These are phyloP conservation scores for Yamadazyma mexicana DNA, from an alignment of 1,139 yeast genomes.

Conservation along the genomic window DNA sequence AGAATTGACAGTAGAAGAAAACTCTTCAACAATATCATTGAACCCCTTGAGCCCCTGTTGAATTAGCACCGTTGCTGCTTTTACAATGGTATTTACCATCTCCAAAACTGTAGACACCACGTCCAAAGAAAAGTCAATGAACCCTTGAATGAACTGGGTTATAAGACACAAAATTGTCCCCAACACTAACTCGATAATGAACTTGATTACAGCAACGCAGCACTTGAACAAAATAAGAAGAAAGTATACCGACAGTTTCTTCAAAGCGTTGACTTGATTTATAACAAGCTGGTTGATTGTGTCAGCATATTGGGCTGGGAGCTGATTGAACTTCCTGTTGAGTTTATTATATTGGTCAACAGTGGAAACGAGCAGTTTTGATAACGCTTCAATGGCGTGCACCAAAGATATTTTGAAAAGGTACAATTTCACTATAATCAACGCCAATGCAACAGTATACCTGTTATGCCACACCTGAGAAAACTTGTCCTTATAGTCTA, in stretches of 20 bases:
- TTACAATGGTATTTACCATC: constrained; percentile 46
- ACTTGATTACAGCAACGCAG: constrained; percentile 58
- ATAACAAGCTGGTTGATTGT: constrained; percentile 55
- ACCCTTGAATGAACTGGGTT: constrained; percentile 70
- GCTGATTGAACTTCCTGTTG: constrained; percentile 3
- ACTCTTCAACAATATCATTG: constrained; percentile 5
- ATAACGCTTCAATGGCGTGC: constrained; percentile 34
- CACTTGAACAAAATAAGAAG: constrained; percentile 49
- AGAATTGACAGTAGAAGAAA: constrained; percentile 13
- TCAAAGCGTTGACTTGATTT: constrained; percentile 44
- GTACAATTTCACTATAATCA: constrained; percentile 50
- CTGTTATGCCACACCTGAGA: constrained; percentile 63
- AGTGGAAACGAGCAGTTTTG: constrained; percentile 24
- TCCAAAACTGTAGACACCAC: constrained; percentile 64
- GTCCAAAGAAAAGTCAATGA: constrained; percentile 67
- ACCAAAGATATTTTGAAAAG: constrained; percentile 47
- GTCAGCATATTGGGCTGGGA: constrained; percentile 40
- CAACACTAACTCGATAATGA: constrained; percentile 67
- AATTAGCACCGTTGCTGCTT: constrained; percentile 14
- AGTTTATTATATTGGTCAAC: constrained; percentile 16
- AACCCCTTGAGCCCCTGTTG: constrained; percentile 11
- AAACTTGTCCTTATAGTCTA: constrained; percentile 42
- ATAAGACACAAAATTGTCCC: constrained; percentile 88
- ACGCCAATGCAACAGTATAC: constrained; percentile 45
- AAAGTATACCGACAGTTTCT: constrained; percentile 37